Conservation (phyloP, 78 protist species). For the Dictyostelium firmibasis region DNA sequence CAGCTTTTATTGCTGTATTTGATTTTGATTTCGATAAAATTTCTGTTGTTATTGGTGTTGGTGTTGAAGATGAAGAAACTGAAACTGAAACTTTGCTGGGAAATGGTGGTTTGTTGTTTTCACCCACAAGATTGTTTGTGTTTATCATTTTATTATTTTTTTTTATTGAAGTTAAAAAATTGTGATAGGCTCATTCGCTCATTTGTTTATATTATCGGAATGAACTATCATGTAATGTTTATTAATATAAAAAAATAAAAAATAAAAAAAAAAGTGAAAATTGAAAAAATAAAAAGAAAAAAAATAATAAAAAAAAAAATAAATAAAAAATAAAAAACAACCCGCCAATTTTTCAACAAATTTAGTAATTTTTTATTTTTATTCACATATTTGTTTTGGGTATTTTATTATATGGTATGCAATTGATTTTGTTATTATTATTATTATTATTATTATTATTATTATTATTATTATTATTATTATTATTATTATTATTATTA, state of each 20-base stretch:
- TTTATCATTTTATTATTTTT: not conserved
- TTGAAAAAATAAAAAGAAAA: not conserved
- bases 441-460: not conserved
- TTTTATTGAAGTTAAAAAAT: too few species aligned
- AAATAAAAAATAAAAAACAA: not conserved
- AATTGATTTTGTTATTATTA: not conserved
- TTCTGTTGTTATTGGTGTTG: not conserved
- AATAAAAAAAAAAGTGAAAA: not conserved
- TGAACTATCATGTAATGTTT: too few species aligned
- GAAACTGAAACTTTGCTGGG: not conserved
- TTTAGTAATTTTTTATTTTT: not conserved
- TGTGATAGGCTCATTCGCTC: not conserved
- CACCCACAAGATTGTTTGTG: too few species aligned
- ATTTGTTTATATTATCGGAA: not conserved
- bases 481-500: not conserved
- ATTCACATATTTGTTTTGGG: not conserved
- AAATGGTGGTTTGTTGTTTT: not conserved
- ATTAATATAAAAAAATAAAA: not conserved
- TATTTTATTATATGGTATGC: too few species aligned
- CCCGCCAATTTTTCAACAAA: not conserved
- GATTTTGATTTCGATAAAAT: not conserved
- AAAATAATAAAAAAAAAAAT: not conserved
- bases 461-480: not conserved
- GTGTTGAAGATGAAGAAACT: not conserved
- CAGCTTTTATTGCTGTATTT: not conserved